These are phyloP conservation scores for Aspergillus udagawae DNA, from an alignment of 2,329 filamentous ascomycete genomes.

Conservation along the genomic window DNA sequence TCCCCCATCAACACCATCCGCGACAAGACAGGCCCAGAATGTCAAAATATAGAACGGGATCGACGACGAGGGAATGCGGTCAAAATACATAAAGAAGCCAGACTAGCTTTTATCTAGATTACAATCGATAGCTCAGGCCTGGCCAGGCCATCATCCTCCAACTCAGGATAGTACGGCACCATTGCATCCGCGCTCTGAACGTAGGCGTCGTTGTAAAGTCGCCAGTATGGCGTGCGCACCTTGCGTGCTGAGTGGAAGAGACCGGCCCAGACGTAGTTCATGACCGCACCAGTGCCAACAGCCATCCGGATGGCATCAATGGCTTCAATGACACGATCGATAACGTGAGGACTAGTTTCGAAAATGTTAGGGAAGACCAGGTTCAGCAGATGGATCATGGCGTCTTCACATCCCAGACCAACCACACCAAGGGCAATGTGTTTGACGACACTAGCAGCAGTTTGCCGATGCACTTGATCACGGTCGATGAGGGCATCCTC, in stretches of 20 bases:
- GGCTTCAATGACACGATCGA: constrained; percentile 94
- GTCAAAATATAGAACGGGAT: not conserved
- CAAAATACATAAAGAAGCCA: constrained; percentile 35
- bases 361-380: constrained; percentile 95
- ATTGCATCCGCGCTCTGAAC: constrained; percentile 90
- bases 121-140: constrained; percentile 80
- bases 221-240: constrained; percentile 91
- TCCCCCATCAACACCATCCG: constrained; percentile 10
- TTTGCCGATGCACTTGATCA: constrained; percentile 96
- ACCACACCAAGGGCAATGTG: constrained; percentile 97
- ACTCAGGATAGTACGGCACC: constrained; percentile 89
- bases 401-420: constrained; percentile 93
- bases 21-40: constrained; percentile 10
- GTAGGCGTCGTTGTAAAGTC: constrained; percentile 95
- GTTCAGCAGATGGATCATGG: constrained; percentile 96
- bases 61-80: not conserved
- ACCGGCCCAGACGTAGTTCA: constrained; percentile 98
- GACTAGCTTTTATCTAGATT: constrained; percentile 50
- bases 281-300: constrained; percentile 82
- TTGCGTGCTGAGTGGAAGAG: constrained; percentile 96
- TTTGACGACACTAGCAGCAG: constrained; percentile 93
- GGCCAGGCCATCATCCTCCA: constrained; percentile 75
- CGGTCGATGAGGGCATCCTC: constrained; percentile 97
- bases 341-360: constrained; percentile 96
- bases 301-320: constrained; percentile 95